Base-by-base conservation (phyloP, 1,284 basidiomycete species). In the Clitocybe nebularis region DNA sequence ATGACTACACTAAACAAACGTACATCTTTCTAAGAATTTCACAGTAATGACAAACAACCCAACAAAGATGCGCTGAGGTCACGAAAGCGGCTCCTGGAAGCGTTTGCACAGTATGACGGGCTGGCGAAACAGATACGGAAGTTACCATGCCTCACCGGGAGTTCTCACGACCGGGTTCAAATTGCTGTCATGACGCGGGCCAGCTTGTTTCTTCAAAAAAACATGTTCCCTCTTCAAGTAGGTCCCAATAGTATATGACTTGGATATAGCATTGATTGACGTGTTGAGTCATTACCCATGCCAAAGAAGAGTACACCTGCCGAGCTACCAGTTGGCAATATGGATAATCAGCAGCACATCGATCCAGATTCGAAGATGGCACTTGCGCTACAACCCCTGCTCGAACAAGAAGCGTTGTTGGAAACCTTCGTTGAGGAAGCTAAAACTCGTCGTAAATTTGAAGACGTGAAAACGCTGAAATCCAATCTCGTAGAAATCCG, bases 361-460 rank as follows among this genome's bases (percentile, higher is more conserved):
- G 83, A 87, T 53, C 70, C 77, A 1, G 81, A 88, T 51, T 79
- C 84, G 0, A 75, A 83, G 38, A 66, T 87, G 14, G 89, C 89
- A 1, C 70, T 77, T 23, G 66, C 73, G 3, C 66, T 95, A 16
- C 91, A 94, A 56, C 91, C 92, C 2, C 65, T 95, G 13, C 72
- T 95, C 6, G 92, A 95, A 62, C 92, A 95, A 63, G 92, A 95
- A 63, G 85, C 87, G 2, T 71, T 93, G 37, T 69, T 95, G 23
- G 91, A 94, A 66, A 73, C 77, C 1, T 90, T 88, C 55, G 74
- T 91, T 3, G 81, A 85, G 51, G 88, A 93, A 58, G 91, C 91
- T 3, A 84, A 82, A 59, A 76, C 79, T 1, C 84, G 84, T 54
- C 72, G 92, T 33, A 94, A 94, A 64, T 93, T 94, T 50, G 92